phyloP scores from a whole-genome alignment of 495 filamentous ascomycete genomes.

The Penicillium riverlandense region DNA sequence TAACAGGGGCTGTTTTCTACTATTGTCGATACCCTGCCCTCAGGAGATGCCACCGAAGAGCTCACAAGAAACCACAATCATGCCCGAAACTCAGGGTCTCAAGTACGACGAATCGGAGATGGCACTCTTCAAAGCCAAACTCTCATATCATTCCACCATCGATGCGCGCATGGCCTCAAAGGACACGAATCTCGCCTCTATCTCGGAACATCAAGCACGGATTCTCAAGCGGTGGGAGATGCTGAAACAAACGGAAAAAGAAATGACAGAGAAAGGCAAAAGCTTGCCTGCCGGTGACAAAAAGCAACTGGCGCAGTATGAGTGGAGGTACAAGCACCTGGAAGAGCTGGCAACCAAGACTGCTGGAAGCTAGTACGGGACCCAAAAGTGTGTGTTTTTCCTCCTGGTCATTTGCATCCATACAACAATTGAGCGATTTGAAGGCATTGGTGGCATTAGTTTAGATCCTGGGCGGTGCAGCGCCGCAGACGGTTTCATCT shows the following conservation, averaged over 20 bases:
- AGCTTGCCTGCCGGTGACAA: slow-evolving; percentile 24
- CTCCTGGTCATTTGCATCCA: not conserved
- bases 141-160: slow-evolving; percentile 33
- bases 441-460: slow-evolving; percentile 26
- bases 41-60: slow-evolving; percentile 11
- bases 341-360: slow-evolving; percentile 27
- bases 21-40: too few species aligned
- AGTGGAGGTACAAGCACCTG: slow-evolving; percentile 31
- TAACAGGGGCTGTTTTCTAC: too few species aligned
- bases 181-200: slow-evolving; percentile 29
- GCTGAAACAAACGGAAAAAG: slow-evolving; percentile 30
- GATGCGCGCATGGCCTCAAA: slow-evolving; percentile 29
- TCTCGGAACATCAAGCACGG: slow-evolving; percentile 29
- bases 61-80: slow-evolving; percentile 19
- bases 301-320: slow-evolving; percentile 30
- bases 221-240: slow-evolving; percentile 35
- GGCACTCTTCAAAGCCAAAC: slow-evolving; percentile 33
- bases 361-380: slow-evolving; percentile 1
- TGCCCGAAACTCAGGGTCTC: slow-evolving; percentile 33
- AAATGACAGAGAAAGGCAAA: slow-evolving; percentile 28
- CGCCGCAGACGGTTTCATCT: not conserved
- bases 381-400: slow-evolving; percentile 7
- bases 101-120: slow-evolving; percentile 39
- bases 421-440: slow-evolving; percentile 1
- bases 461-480: slow-evolving; percentile 12